Evolutionary conservation across 2,329 filamentous ascomycete species (phyloP).

Genomic region (Alternaria triticimaculans): DNA sequence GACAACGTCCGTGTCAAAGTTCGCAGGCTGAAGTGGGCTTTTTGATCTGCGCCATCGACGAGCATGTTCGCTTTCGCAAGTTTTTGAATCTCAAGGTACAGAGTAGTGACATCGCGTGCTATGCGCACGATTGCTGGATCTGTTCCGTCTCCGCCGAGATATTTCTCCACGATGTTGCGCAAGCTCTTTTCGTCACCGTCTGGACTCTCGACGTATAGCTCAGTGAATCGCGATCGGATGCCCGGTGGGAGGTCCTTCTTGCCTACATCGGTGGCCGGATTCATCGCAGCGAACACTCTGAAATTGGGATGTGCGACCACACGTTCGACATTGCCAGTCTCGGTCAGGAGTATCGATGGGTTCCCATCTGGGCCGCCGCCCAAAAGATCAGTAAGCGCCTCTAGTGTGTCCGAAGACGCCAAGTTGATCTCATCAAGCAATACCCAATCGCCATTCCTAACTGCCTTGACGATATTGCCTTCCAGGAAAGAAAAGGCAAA

Average conservation of each 20-base stretch:
- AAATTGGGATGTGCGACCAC: slow-evolving; percentile 91
- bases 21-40: slow-evolving; percentile 94
- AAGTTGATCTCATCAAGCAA: slow-evolving; percentile 97
- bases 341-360: slow-evolving; percentile 87
- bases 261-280: slow-evolving; percentile 95
- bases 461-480: slow-evolving; percentile 94
- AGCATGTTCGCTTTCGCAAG: slow-evolving; percentile 81
- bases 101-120: slow-evolving; percentile 78
- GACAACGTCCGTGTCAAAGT: slow-evolving; percentile 89
- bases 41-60: slow-evolving; percentile 93
- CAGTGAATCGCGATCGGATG: slow-evolving; percentile 89
- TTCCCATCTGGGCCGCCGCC: slow-evolving; percentile 71
- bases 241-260: slow-evolving; percentile 93
- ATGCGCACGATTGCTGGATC: slow-evolving; percentile 72
- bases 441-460: slow-evolving; percentile 95
- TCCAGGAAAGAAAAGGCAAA: slow-evolving; percentile 97
- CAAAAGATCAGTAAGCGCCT: slow-evolving; percentile 89
- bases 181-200: slow-evolving; percentile 88
- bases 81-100: slow-evolving; percentile 88
- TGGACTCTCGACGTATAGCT: slow-evolving; percentile 91
- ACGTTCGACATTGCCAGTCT: slow-evolving; percentile 91
- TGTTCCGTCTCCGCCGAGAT: slow-evolving; percentile 72
- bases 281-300: slow-evolving; percentile 98
- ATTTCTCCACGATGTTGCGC: slow-evolving; percentile 84
- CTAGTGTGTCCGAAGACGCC: slow-evolving; percentile 90